phyloP scores from a whole-genome alignment of 148 eudicot genomes.

The Persicaria tinctoria region DNA sequence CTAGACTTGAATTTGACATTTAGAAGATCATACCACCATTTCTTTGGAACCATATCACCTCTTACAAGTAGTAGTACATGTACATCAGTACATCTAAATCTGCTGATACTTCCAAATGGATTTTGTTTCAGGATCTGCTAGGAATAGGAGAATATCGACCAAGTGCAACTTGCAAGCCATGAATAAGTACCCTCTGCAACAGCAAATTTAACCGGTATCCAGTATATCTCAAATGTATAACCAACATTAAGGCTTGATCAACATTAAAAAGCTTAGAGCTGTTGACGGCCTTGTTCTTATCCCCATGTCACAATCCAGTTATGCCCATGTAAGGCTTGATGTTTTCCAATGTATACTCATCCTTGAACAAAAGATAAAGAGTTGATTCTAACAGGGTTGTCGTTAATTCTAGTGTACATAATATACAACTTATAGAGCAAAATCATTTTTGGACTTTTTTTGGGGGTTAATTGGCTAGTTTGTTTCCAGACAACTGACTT shows the following conservation, averaged over 20 bases:
- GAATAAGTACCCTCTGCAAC: neutral
- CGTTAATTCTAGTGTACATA: no score
- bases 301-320: neutral
- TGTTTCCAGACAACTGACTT: neutral
- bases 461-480: no score
- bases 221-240: neutral
- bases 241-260: neutral
- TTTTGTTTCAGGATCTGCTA: slow-evolving; percentile 11
- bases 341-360: neutral
- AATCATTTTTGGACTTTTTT: no score
- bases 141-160: slow-evolving; percentile 15
- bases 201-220: neutral
- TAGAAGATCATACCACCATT: neutral
- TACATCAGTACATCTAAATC: neutral
- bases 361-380: slow-evolving; percentile 1
- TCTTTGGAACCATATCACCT: no score
- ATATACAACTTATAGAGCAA: no score
- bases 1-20: neutral
- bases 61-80: neutral
- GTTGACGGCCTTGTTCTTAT: neutral
- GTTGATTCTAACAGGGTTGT: neutral
- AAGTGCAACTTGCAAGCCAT: slow-evolving; percentile 1
- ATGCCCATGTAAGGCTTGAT: neutral
- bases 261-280: neutral
- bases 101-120: neutral